Percentiles rank a stretch among this genome's conserved stretches.
phyloP scores from a whole-genome alignment of 805 yeast species.

The Ogataea henricii region DNA sequence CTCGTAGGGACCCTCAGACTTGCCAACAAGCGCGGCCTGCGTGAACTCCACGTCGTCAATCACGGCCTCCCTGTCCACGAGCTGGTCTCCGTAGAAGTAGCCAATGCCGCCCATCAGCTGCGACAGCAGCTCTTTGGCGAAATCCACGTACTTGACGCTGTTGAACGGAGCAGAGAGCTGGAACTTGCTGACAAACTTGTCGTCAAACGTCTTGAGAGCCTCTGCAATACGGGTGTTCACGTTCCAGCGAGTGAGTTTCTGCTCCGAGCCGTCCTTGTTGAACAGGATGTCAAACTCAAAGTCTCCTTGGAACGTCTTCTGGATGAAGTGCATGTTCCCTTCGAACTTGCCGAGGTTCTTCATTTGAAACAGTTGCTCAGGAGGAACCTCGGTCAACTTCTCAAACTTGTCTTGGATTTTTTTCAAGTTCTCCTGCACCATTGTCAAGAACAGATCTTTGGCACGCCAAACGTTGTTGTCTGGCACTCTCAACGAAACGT shows the following conservation, averaged over 20 bases:
- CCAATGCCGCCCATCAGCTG: conserved; percentile 90
- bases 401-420: conserved; percentile 38
- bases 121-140: conserved; percentile 79
- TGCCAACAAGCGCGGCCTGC: conserved; percentile 48
- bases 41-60: conserved; percentile 72
- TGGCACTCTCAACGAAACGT: conserved; percentile 70
- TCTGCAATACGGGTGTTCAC: conserved; percentile 39
- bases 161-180: conserved; percentile 58
- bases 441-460: conserved; percentile 67
- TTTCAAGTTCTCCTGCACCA: conserved; percentile 70
- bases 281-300: conserved; percentile 75
- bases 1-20: conserved; percentile 74
- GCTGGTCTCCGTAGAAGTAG: conserved; percentile 79
- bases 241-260: conserved; percentile 40
- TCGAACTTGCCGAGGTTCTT: conserved; percentile 59
- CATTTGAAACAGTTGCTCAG: conserved; percentile 53
- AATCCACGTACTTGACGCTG: conserved; percentile 42
- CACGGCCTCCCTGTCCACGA: conserved; percentile 72
- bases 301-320: conserved; percentile 70
- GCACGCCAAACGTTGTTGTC: conserved; percentile 76
- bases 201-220: conserved; percentile 44
- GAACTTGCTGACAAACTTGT: conserved; percentile 53
- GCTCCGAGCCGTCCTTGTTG: conserved; percentile 46
- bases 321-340: conserved; percentile 81
- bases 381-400: conserved; percentile 37